Base-by-base conservation (phyloP, 257 asterid species). In the Striga asiatica region DNA sequence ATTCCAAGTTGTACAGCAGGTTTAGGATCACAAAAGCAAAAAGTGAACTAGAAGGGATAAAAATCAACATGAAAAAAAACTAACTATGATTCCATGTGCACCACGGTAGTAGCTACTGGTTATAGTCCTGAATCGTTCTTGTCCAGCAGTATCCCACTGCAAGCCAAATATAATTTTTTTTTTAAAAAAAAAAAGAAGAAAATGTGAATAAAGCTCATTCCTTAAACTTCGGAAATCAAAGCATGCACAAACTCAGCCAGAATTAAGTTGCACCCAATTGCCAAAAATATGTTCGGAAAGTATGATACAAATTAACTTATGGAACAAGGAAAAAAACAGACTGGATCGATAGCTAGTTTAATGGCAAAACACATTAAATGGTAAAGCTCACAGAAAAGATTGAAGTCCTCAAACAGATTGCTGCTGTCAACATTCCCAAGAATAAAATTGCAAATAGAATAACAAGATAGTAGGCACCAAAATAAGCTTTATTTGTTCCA, bases 111-210 rank as follows among this genome's bases (percentile, higher is more conserved):
- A 88, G 81, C 95, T 84, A 62, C 97, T 88, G 39, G 97, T 88
- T 64, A 88, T 88, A 19, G 97, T 88, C 64, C 97, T 74, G 79
- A 88, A 88, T 38, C 95, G 93, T 72, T 88, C 97, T 72, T 84
- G 97, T 56, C 97, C 95, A 61, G 97, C 97, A 17, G 97, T 88
- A 75, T 88, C 97, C 97, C 95, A 82, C 97, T 88, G 77, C 74
- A 74, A 39, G 24, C 50, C 24, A 43, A 3, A 42, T n/a, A n/a
- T n/a, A n/a, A n/a, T n/a, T n/a, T n/a, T n/a, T n/a, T n/a, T n/a
- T n/a, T n/a, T n/a, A n/a, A n/a, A n/a, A n/a, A n/a, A n/a, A n/a
- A 27, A 27, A 7, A 25, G 4, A 58, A 14, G 24, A 17, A 22
- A 57, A 35, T 32, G 16, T 43, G 12, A 39, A 35, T 48, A 32